Base-by-base conservation (phyloP, 495 filamentous ascomycete species). In the Lepraria neglecta region DNA sequence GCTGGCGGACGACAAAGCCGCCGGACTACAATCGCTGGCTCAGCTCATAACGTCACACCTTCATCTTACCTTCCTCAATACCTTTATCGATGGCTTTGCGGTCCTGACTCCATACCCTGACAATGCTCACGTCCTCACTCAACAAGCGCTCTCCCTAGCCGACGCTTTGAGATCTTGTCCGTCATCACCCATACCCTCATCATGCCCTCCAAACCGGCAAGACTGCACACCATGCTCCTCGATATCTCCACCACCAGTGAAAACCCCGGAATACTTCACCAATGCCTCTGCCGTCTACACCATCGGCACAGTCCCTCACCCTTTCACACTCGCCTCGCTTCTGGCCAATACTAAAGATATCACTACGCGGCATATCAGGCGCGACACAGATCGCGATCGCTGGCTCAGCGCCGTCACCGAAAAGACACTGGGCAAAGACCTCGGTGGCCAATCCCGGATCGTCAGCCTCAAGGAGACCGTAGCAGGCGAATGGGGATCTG, bases 251-350 rank as follows among this genome's bases (percentile, higher is more conserved):
- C 73, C 80, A 70, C 71, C 73, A 21, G 79, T 91, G 63, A 76
- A 73, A 40, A 86, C 83, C 10, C 83, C 83, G 1, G 66, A 77
- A 3, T 73, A 71, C 17, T 87, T 86, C 70, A 74, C 74, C 43
- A 88, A 90, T 68, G 80, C 77, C 11, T 78, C 83, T 2, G 76
- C 75, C 10, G 66, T 84, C 15, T 97, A 90, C 75, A 89, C 87
- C 19, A 89, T 97, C 65, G 91, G 86, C 65, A 87, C 84, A 9
- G 84, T 97, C 6, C 92, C 94, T 0, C 94, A 98, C 66, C 94
- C 94, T 0, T 95, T 89, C 73, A 96, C 92, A 11, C 74, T 90
- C 11, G 77, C 84, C 51, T 80, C 82, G 19, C 75, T 98, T 4
- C 75, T 80, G 31, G 74, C 73, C 42, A 69, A 69, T 33, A 78